Base-by-base conservation (phyloP, 2,329 filamentous ascomycete genomes). In the Septoria linicola region DNA sequence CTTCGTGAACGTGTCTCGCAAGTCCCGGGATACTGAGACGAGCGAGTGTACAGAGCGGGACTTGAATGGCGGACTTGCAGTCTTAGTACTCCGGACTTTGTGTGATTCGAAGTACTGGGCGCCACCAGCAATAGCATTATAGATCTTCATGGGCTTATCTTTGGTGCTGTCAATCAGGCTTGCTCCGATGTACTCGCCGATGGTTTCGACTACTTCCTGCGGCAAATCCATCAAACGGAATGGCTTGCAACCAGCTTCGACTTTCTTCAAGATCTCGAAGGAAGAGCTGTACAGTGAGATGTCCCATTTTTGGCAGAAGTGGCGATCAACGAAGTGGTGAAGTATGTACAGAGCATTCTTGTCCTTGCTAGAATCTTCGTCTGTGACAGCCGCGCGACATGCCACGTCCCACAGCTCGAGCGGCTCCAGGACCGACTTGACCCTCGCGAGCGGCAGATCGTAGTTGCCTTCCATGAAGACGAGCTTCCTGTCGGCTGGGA, bases 191-290 rank as follows among this genome's bases (percentile, higher is more conserved):
- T 7, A 39, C 4, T 25, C 19, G 17, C 42, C 35, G 2, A 55
- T 30, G 17, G 21, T 10, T 10, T 43, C 52, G 10, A 41, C 37
- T 3, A 51, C 11, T 25, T 48, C 52, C 16, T n/a, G 2, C 10
- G 52, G 52, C 7, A 54, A 21, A 8, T 47, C 42, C 30, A 51
- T 17, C 4, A 54, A 32, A 4, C 42, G 35, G 14, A 54, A 51
- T 19, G 47, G 41, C 32, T 44, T 40, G 27, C 45, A 49, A 4
- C 36, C 20, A 23, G 11, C 23, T 14, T 37, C 17, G n/a, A 50
- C n/a, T 1, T 30, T 7, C 13, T 21, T 13, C 7, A 49, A 13
- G 3, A 49, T 11, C n/a, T 32, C n/a, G 4, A 25, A 4, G 17
- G 34, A 25, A 4, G 19, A 1, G 10, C 20, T 21, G 3, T 13